phyloP scores from a whole-genome alignment of 345 rosid genomes.

The Eucalyptus coolabah region DNA sequence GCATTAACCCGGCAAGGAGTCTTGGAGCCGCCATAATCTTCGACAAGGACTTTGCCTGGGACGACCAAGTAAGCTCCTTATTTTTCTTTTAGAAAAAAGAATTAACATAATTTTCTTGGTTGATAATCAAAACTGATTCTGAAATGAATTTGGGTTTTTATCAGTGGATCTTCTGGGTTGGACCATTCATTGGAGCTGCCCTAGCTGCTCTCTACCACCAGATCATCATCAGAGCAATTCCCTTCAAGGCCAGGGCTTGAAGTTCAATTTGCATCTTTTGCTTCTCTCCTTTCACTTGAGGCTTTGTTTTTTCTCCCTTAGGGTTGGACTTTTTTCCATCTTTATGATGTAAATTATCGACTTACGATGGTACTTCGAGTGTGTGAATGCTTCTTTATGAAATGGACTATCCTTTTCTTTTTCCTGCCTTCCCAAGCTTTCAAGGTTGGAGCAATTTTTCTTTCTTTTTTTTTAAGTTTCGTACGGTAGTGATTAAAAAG shows the following conservation, averaged over 20 bases:
- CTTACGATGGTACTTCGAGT: neutral
- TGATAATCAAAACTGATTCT: neutral
- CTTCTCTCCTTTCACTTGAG: neutral
- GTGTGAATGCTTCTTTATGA: neutral
- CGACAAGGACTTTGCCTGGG: slow-evolving; percentile 40
- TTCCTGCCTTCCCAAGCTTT: neutral
- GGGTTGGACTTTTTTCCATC: neutral
- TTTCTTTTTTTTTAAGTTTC: neutral
- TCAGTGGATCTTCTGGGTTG: slow-evolving; percentile 80
- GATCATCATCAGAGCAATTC: slow-evolving; percentile 62
- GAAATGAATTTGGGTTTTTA: neutral
- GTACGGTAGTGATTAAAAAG: neutral
- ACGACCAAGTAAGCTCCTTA: slow-evolving; percentile 27
- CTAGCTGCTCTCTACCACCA: slow-evolving; percentile 72
- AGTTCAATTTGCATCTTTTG: neutral
- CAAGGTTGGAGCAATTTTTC: neutral
- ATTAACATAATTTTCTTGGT: neutral
- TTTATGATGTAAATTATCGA: neutral
- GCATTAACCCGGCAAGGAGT: slow-evolving; percentile 69
- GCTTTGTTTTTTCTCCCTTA: neutral
- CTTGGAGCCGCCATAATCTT: slow-evolving; percentile 65
- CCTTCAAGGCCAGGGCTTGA: slow-evolving; percentile 47
- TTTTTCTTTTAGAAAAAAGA: neutral
- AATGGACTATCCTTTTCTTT: neutral
- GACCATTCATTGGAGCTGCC: slow-evolving; percentile 68